These are phyloP conservation scores for Cytidiella melzeri DNA, from an alignment of 768 basidiomycete species.

Conservation along the genomic window DNA sequence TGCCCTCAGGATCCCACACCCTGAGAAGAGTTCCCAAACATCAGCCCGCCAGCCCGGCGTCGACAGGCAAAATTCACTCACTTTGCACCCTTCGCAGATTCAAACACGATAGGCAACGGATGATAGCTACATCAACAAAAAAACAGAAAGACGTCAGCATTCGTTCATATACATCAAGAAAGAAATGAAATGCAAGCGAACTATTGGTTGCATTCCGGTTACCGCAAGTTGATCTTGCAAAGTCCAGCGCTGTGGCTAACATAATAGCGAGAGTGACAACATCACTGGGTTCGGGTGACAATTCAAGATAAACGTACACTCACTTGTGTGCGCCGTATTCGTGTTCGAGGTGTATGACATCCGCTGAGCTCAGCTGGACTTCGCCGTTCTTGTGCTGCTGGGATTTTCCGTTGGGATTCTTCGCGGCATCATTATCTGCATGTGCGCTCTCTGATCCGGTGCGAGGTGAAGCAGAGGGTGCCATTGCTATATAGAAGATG, in stretches of 20 bases:
- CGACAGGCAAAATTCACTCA: conserved; percentile 44
- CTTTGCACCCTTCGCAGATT: conserved; percentile 84
- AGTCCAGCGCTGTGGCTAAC: no score
- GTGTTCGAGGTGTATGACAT: conserved; percentile 77
- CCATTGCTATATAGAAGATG: conserved; percentile 8
- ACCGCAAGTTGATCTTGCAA: no score
- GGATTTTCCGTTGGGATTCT: neutral
- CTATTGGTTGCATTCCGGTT: no score
- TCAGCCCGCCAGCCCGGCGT: conserved; percentile 9
- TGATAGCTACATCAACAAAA: conserved; percentile 80
- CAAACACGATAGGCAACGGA: conserved; percentile 92
- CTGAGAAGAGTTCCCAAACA: conserved; percentile 23
- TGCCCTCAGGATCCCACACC: conserved; percentile 94
- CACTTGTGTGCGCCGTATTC: conserved; percentile 87
- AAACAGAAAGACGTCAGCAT: conserved; percentile 14
- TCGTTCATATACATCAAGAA: no score
- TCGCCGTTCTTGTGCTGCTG: conserved; percentile 11
- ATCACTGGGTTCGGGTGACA: no score
- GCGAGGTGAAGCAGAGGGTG: conserved; percentile 9
- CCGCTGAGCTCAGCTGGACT: conserved; percentile 44
- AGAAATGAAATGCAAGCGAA: no score
- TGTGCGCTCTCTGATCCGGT: no score
- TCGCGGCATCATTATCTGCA: conserved; percentile 4
- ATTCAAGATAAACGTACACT: no score
- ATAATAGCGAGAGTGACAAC: no score